Evolutionary conservation across 73 alveolate species (phyloP), one percentile per base, ranked within the genome.

Genomic region (Breviolum minutum): DNA sequence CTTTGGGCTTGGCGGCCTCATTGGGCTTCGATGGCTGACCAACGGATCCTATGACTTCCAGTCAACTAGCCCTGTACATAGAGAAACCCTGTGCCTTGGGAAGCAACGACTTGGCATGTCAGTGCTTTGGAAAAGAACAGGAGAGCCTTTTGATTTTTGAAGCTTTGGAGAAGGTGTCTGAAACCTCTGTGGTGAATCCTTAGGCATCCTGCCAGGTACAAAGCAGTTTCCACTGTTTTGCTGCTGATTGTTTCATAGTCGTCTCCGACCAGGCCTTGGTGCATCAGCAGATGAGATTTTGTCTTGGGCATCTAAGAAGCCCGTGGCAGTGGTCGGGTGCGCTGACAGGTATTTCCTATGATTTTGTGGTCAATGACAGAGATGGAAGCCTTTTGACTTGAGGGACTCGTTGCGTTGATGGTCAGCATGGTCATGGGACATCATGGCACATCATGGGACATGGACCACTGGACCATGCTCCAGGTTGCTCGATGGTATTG

Each of bases 401-500:
- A 69, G 60, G 0, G 87, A 48, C 14, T 29, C 10, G 32, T 17
- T 40, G 63, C 68, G 26, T 14, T 14, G 24, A 24, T 69, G 79
- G 79, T 69, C 79, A 19, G 5, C 79, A 69, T 69, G 79, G 19
- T 16, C 79, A 69, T 69, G 27, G 19, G 79, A 24, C 79, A 40
- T 40, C 54, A 40, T 40, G 54, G 54, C 5, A 40, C 54, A 40
- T 40, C 54, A 40, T 68, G 24, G n/a, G 24, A 68, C 17, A 68
- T 14, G 77, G n/a, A 68, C 77, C 77, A 68, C 77, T 22, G 77
- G 77, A 14, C 77, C 17, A 22, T 79, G 64, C 14, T 69, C 40
- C 64, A 87, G 95, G 95, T 73, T 87, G 64, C 95, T 87, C 54
- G 95, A 87, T 26, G 95, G 95, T 22, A 54, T 87, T 61, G 61